Evolutionary conservation across 2,329 filamentous ascomycete genomes (phyloP).

Genomic region (Lachnellula cervina): DNA sequence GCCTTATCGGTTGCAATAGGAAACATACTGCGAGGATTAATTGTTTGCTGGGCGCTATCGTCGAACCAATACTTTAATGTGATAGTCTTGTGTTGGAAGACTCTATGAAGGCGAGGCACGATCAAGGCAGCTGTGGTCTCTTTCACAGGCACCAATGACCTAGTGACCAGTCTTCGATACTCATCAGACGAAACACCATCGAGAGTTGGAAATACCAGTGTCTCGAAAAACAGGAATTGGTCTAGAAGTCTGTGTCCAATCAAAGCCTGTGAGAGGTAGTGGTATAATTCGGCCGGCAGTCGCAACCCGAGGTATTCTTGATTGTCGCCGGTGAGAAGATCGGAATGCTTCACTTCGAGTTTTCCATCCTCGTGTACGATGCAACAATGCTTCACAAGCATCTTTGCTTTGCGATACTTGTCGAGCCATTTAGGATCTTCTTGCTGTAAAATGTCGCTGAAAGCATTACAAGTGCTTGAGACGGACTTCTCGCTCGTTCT

Average conservation of each 20-base stretch:
- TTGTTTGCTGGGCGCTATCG: constrained; percentile 58
- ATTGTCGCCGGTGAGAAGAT: constrained; percentile 73
- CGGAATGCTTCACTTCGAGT: constrained; percentile 67
- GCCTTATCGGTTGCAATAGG: constrained; percentile 44
- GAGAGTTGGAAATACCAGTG: constrained; percentile 75
- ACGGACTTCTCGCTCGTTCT: constrained; percentile 66
- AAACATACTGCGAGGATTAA: constrained; percentile 54
- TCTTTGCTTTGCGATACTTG: constrained; percentile 78
- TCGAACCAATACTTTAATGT: constrained; percentile 82
- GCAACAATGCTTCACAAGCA: constrained; percentile 84
- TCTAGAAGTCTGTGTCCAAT: constrained; percentile 75
- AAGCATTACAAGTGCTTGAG: constrained; percentile 67
- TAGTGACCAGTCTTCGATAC: constrained; percentile 74
- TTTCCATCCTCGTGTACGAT: constrained; percentile 61
- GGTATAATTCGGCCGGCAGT: constrained; percentile 82
- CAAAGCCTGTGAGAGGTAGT: constrained; percentile 80
- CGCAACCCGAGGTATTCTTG: constrained; percentile 88
- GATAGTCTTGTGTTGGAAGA: constrained; percentile 75
- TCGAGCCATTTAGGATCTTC: constrained; percentile 74
- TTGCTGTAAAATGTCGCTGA: constrained; percentile 71
- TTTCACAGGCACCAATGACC: constrained; percentile 67
- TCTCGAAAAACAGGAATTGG: constrained; percentile 75
- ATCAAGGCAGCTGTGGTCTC: constrained; percentile 74
- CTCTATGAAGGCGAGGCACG: constrained; percentile 74
- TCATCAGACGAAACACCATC: constrained; percentile 76